phyloP scores from a whole-genome alignment of 2,329 filamentous ascomycete genomes.

The Venturia oleaginea region DNA sequence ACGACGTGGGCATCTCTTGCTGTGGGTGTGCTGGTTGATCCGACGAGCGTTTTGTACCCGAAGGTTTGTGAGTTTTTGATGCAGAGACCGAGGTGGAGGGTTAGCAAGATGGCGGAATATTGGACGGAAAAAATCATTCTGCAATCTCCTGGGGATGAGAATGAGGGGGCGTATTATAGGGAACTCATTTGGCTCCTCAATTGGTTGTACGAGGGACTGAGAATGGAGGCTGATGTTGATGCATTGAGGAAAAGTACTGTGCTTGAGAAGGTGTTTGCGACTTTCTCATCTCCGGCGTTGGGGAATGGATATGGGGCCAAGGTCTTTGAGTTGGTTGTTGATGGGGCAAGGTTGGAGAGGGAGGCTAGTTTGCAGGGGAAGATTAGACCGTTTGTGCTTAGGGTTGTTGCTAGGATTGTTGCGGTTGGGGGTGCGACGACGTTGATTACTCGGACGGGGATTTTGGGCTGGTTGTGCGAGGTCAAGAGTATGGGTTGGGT shows the following conservation, averaged over 20 bases:
- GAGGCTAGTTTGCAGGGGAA: constrained; percentile 6
- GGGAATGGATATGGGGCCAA: background rate
- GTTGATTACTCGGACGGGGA: constrained; percentile 66
- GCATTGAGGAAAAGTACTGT: background rate
- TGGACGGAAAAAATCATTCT: constrained; percentile 64
- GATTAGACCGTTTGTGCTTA: constrained; percentile 6
- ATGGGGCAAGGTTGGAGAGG: background rate
- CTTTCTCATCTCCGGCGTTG: constrained; percentile 2
- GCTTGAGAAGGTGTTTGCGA: constrained; percentile 1
- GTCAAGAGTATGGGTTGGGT: constrained; percentile 43
- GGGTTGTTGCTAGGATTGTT: constrained; percentile 32
- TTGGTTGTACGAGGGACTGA: constrained; percentile 60
- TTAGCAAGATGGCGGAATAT: constrained; percentile 45
- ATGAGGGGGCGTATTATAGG: constrained; percentile 25
- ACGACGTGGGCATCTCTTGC: constrained; percentile 66
- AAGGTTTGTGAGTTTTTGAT: constrained; percentile 82
- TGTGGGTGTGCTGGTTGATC: constrained; percentile 62
- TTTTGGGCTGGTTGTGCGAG: constrained; percentile 59
- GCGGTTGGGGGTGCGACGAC: constrained; percentile 68
- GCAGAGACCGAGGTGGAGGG: constrained; percentile 64
- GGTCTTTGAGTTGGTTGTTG: background rate
- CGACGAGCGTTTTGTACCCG: constrained; percentile 72
- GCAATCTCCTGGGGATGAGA: constrained; percentile 59
- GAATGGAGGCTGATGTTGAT: constrained; percentile 26
- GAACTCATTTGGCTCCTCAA: constrained; percentile 68